Evolutionary conservation across 176 grass and related monocot species (phyloP).

Genomic region (Triticum timopheevii): DNA sequence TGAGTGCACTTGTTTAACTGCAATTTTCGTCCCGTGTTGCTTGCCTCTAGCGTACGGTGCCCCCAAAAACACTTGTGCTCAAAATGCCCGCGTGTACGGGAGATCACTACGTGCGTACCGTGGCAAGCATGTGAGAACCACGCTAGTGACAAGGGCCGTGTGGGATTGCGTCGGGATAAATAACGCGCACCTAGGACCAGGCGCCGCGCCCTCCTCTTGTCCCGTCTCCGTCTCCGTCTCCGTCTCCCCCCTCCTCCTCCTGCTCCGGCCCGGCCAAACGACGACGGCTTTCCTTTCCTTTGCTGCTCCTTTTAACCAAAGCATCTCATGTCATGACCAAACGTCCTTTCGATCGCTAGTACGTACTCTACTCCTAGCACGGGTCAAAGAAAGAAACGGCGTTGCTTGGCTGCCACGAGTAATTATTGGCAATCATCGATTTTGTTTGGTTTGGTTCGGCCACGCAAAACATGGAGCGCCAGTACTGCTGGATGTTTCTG

Average conservation of each 20-base stretch:
- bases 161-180: slow-evolving; percentile 38
- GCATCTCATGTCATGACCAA: background rate
- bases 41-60: background rate
- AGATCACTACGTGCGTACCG: background rate
- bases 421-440: slow-evolving; percentile 11
- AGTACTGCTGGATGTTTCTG: background rate
- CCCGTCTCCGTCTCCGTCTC: background rate
- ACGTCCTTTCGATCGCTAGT: background rate
- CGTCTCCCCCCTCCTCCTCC: no score
- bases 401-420: background rate
- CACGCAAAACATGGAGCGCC: background rate
- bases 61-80: background rate
- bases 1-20: background rate
- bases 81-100: background rate
- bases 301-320: background rate
- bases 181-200: background rate
- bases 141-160: slow-evolving; percentile 30
- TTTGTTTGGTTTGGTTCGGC: background rate
- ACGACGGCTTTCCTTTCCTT: background rate
- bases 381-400: background rate
- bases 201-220: background rate
- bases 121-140: slow-evolving; percentile 33
- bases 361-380: background rate
- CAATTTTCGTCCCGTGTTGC: background rate
- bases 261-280: no score